These are phyloP conservation scores for Arachnopeziza araneosa DNA, from an alignment of 2,329 filamentous ascomycete species.

Conservation along the genomic window DNA sequence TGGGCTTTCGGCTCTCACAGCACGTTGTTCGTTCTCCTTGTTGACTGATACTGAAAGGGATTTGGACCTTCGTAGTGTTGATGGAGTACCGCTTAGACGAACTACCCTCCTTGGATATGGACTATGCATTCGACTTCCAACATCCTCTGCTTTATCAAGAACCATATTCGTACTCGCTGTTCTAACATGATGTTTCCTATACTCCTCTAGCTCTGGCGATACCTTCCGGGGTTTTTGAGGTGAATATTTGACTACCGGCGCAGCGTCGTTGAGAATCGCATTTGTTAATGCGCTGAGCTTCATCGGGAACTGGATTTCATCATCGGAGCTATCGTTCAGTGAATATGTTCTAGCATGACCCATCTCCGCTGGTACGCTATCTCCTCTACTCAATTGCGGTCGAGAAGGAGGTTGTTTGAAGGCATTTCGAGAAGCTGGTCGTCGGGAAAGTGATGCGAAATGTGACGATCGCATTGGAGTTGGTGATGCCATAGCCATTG, in stretches of 20 bases:
- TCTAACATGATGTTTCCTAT: conserved; percentile 14
- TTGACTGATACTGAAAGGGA: conserved; percentile 26
- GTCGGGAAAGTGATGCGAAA: conserved; percentile 42
- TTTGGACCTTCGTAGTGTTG: conserved; percentile 22
- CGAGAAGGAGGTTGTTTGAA: conserved; percentile 46
- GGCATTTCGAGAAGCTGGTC: conserved; percentile 49
- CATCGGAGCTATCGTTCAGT: conserved; percentile 83
- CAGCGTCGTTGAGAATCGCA: conserved; percentile 66
- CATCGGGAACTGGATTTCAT: conserved; percentile 76
- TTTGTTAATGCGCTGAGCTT: conserved; percentile 92
- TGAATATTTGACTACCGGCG: conserved; percentile 25
- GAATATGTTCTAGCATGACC: conserved; percentile 40
- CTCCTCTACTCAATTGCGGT: conserved; percentile 27
- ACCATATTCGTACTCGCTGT: conserved; percentile 11
- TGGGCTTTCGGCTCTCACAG: conserved; percentile 21
- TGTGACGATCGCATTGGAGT: conserved; percentile 47
- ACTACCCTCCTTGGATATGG: conserved; percentile 28
- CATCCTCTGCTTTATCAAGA: conserved; percentile 5
- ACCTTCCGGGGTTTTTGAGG: conserved; percentile 13
- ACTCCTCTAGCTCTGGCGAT: conserved; percentile 14
- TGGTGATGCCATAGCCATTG: conserved; percentile 49
- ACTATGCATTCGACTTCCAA: conserved; percentile 19
- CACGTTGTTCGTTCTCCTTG: conserved; percentile 15
- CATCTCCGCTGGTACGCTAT: conserved; percentile 11
- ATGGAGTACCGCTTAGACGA: conserved; percentile 30